These are phyloP conservation scores for Cardamine resedifolia DNA, from an alignment of 345 rosid species.

Conservation along the genomic window DNA sequence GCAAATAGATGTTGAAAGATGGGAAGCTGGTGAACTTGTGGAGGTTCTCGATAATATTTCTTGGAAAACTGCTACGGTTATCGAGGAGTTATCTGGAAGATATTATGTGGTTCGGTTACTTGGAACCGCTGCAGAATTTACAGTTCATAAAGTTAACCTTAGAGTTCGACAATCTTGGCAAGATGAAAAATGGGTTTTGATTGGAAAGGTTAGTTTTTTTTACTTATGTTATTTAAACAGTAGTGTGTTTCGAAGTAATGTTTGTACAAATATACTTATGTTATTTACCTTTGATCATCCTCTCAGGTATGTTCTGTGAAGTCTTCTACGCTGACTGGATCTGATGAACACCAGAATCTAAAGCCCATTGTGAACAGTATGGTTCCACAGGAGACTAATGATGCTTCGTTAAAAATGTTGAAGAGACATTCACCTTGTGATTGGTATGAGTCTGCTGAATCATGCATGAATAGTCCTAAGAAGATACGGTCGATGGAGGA, in stretches of 20 bases:
- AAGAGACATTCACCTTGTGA: slow-evolving; percentile 45
- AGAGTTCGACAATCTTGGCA: slow-evolving; percentile 64
- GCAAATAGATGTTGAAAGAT: slow-evolving; percentile 39
- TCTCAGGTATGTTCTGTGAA: slow-evolving; percentile 41
- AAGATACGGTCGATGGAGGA: slow-evolving; percentile 33
- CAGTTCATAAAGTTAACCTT: slow-evolving; percentile 42
- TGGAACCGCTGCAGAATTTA: slow-evolving; percentile 37
- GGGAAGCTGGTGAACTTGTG: slow-evolving; percentile 58
- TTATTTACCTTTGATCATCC: too few relatives aligned
- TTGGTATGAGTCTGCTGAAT: slow-evolving; percentile 38
- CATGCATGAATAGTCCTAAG: slow-evolving; percentile 37
- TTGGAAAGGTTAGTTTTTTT: slow-evolving; percentile 40
- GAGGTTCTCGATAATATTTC: slow-evolving; percentile 53
- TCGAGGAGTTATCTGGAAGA: slow-evolving; percentile 31
- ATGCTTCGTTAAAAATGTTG: slow-evolving; percentile 36
- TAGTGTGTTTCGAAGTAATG: neutral
- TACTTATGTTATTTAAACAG: neutral
- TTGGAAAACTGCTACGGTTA: slow-evolving; percentile 57
- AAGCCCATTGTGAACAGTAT: slow-evolving; percentile 21
- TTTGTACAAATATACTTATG: neutral
- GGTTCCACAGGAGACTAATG: slow-evolving; percentile 33
- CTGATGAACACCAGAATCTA: slow-evolving; percentile 24
- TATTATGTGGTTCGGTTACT: slow-evolving; percentile 47
- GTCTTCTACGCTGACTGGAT: slow-evolving; percentile 26
- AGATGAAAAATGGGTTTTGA: slow-evolving; percentile 51